These are phyloP conservation scores for Bipolaris cookei DNA, from an alignment of 2,329 filamentous ascomycete species.

Conservation along the genomic window DNA sequence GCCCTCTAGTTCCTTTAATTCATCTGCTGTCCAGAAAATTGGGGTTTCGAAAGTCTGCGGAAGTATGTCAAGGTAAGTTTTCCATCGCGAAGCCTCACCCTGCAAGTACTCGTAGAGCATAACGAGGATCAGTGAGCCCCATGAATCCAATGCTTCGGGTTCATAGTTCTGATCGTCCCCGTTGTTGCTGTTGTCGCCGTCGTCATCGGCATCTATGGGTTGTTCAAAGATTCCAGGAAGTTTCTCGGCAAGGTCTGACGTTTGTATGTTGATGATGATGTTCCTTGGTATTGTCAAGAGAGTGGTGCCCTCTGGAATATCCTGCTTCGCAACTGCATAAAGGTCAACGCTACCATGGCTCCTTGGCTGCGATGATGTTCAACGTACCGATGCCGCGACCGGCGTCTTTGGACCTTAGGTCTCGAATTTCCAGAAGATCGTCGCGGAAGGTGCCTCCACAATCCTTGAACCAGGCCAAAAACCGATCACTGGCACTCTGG, in stretches of 20 bases:
- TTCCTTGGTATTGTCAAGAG: conserved; percentile 31
- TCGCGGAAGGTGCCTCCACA: conserved; percentile 29
- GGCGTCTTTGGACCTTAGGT: conserved; percentile 27
- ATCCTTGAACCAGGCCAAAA: conserved; percentile 30
- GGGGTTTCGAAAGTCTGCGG: conserved; percentile 32
- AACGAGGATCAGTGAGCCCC: conserved; percentile 30
- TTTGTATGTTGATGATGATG: conserved; percentile 30
- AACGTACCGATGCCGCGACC: conserved; percentile 32
- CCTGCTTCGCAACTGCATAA: conserved; percentile 20
- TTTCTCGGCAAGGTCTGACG: conserved; percentile 23
- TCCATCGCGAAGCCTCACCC: conserved; percentile 29
- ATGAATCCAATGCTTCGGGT: conserved; percentile 24
- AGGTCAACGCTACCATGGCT: background rate
- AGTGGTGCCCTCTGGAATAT: conserved; percentile 26
- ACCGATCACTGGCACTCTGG: conserved; percentile 21
- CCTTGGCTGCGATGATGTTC: rapidly evolving
- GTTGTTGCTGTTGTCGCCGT: conserved; percentile 26
- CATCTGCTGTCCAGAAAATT: conserved; percentile 28
- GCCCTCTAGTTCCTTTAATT: conserved; percentile 29
- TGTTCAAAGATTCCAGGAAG: conserved; percentile 27
- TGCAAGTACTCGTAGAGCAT: conserved; percentile 32
- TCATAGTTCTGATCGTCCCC: conserved; percentile 24
- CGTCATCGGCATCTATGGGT: conserved; percentile 14
- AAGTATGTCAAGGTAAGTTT: conserved; percentile 31
- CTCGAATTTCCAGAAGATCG: conserved; percentile 29